phyloP scores from a whole-genome alignment of 768 basidiomycete genomes.

The Lactifluus echinatus region DNA sequence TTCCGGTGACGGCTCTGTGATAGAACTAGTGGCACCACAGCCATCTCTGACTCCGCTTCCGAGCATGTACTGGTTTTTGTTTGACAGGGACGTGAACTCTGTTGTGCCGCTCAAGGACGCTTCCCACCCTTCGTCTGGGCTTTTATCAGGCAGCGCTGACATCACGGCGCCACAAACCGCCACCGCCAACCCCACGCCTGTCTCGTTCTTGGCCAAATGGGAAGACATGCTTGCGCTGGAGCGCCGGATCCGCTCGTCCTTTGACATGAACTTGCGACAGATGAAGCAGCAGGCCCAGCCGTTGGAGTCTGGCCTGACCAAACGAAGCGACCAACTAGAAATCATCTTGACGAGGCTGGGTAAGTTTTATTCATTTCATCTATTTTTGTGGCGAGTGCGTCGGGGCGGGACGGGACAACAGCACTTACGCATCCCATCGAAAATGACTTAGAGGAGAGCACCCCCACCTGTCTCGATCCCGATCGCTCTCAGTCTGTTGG shows the following conservation, averaged over 20 bases:
- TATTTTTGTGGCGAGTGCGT: not conserved
- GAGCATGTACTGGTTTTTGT: constrained; percentile 15
- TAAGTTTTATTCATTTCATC: not conserved
- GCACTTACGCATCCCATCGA: not conserved
- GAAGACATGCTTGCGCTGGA: constrained; percentile 14
- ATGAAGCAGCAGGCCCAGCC: not conserved
- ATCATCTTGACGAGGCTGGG: not conserved
- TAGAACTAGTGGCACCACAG: not conserved
- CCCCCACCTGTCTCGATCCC: not conserved
- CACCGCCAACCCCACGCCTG: constrained; percentile 2
- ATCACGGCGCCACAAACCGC: not conserved
- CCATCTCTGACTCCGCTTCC: not conserved
- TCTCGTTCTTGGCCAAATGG: constrained; percentile 15
- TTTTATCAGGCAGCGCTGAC: not conserved
- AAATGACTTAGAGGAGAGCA: not conserved
- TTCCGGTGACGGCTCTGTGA: not conserved
- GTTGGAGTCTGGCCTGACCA: not conserved
- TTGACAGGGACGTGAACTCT: not conserved
- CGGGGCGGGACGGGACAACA: not conserved
- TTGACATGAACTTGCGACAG: not conserved
- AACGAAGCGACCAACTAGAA: not conserved
- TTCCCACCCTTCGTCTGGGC: not conserved
- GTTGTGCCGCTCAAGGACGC: not conserved
- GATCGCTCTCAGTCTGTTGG: not conserved
- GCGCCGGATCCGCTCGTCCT: constrained; percentile 6